Conservation (phyloP, 345 rosid genomes). For the Gossypium stocksii region DNA sequence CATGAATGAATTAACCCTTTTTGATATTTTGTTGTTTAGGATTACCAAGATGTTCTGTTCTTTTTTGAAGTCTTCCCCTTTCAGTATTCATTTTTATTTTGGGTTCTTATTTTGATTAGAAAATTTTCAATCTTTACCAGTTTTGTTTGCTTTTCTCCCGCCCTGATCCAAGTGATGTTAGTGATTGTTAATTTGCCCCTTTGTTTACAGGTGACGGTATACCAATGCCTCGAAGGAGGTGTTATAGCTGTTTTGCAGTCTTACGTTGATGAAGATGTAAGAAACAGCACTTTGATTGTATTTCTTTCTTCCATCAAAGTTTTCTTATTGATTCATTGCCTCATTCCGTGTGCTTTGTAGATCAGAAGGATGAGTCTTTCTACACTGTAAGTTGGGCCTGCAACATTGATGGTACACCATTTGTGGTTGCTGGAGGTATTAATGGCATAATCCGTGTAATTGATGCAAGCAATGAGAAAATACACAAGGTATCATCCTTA, state of each 20-base stretch:
- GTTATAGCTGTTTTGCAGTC: conserved; percentile 77
- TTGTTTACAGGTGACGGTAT: conserved; percentile 65
- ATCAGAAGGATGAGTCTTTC: conserved; percentile 96
- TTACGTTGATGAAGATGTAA: conserved; percentile 90
- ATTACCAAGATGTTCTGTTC: not conserved
- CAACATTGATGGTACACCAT: conserved; percentile 58
- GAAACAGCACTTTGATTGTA: conserved; percentile 14
- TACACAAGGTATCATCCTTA: conserved; percentile 58
- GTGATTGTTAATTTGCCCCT: not conserved
- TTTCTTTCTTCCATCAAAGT: not conserved
- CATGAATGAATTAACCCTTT: not conserved
- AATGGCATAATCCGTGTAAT: conserved; percentile 89
- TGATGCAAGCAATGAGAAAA: conserved; percentile 69
- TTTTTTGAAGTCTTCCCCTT: not conserved
- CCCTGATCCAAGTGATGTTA: not conserved
- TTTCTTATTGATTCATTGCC: not conserved
- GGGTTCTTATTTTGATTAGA: conserved; percentile 1
- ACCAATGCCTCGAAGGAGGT: conserved; percentile 93
- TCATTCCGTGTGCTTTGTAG: conserved; percentile 46
- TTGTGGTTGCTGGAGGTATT: conserved; percentile 78
- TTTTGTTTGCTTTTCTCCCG: conserved; percentile 1
- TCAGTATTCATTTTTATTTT: conserved; percentile 5
- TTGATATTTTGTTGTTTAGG: not conserved
- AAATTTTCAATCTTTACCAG: not conserved
- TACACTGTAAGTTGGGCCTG: conserved; percentile 95